These are phyloP conservation scores for Ajuga reptans DNA, from an alignment of 305 asterid species.

Conservation along the genomic window DNA sequence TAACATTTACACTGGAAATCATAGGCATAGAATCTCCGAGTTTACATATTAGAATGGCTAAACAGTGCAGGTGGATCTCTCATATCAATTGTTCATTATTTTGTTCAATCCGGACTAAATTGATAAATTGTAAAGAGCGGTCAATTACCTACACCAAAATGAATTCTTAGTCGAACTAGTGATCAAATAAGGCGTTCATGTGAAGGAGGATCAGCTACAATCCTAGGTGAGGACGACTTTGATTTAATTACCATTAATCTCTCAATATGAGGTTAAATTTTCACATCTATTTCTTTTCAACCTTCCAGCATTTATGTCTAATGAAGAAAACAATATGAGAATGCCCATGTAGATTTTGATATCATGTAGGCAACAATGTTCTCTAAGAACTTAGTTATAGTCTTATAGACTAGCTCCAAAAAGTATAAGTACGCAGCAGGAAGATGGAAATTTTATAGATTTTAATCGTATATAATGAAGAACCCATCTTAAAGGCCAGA, in stretches of 20 bases:
- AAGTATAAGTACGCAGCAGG: neutral
- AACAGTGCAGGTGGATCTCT: neutral
- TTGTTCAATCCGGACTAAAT: neutral
- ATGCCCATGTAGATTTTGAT: neutral
- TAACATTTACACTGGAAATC: constrained; percentile 13
- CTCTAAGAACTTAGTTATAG: neutral
- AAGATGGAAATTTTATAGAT: neutral
- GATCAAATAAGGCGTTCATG: neutral
- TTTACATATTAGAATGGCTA: neutral
- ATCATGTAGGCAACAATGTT: neutral
- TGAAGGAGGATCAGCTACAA: neutral
- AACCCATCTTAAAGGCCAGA: neutral
- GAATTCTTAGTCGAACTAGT: neutral
- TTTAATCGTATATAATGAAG: neutral
- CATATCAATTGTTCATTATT: neutral
- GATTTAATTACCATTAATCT: neutral
- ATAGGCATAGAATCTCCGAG: neutral
- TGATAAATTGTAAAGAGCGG: neutral
- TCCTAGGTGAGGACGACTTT: neutral
- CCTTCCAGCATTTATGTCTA: neutral
- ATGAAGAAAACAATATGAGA: neutral
- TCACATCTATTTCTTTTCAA: neutral
- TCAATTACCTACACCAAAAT: neutral
- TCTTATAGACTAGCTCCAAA: neutral
- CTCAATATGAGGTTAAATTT: neutral